A percentile compares a stretch with the other conserved stretches of the same genome.
These are phyloP conservation scores for Xerocomus cyaneibrunnescens DNA, from an alignment of 1,284 basidiomycete genomes.

Conservation along the genomic window DNA sequence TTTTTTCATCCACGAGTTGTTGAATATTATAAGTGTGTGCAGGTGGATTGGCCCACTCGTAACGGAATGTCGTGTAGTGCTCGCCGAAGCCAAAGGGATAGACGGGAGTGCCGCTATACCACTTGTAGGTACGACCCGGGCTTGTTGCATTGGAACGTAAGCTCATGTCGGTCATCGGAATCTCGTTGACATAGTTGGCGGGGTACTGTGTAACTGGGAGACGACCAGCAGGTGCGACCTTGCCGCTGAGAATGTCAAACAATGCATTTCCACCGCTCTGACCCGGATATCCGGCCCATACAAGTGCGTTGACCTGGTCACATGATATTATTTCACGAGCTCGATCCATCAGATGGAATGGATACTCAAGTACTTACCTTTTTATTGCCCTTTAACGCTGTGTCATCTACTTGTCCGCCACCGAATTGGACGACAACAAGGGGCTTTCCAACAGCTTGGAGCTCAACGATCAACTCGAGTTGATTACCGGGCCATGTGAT, in stretches of 20 bases:
- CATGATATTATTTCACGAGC: neutral
- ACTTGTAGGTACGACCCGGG: conserved; percentile 58
- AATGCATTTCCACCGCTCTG: conserved; percentile 34
- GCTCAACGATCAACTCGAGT: conserved; percentile 47
- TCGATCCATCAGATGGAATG: neutral
- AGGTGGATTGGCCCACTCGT: conserved; percentile 39
- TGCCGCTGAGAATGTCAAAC: conserved; percentile 40
- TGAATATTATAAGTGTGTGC: conserved; percentile 42
- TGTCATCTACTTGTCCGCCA: conserved; percentile 54
- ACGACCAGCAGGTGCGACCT: conserved; percentile 52
- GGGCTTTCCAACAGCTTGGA: conserved; percentile 48
- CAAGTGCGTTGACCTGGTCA: conserved; percentile 48
- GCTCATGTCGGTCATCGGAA: conserved; percentile 58
- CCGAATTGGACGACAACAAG: conserved; percentile 55
- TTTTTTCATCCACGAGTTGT: conserved; percentile 35
- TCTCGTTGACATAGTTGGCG: conserved; percentile 40
- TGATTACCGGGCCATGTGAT: conserved; percentile 58
- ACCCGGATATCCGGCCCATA: conserved; percentile 47
- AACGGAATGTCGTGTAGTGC: conserved; percentile 53
- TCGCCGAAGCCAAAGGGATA: conserved; percentile 53
- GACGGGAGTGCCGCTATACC: conserved; percentile 51
- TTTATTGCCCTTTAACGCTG: conserved; percentile 48
- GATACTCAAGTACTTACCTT: conserved; percentile 41
- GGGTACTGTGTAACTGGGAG: conserved; percentile 56
- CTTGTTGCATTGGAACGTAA: conserved; percentile 48